Base-by-base conservation (phyloP, 202 grass and related monocot genomes). In the Schoenoplectus tabernaemontani region DNA sequence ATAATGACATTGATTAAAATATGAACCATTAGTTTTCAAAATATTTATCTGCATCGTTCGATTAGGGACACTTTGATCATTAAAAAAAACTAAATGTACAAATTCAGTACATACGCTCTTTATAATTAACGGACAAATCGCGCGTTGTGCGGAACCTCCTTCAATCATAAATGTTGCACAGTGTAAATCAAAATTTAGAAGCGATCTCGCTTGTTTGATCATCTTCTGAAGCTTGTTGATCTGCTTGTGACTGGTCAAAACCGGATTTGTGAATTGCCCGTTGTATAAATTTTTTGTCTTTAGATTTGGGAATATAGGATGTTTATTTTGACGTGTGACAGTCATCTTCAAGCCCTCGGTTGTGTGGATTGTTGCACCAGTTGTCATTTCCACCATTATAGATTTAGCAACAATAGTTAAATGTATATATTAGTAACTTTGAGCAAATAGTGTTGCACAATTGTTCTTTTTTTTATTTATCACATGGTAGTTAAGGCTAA, bases 361-460 rank as follows among this genome's bases (percentile, higher is more conserved):
- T 57, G 96, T 98, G 75, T 95, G 96, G 81, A 95, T 98, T 2
- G 91, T 98, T 63, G 91, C 91, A 57, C 96, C 96, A 58, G 96
- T 98, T 50, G 91, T 98, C 91, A 95, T 98, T 74, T 86, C 96
- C 28, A 95, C 96, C 96, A 83, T 79, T 17, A 13, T 13, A 54
- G 47, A 54, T 51, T 54, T 54, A 33, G 20, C n/a, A 34, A 13
- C 70, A 24, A 54, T 32, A 17, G 33, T 33, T 34, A 50, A 17
- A 34, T 54, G 46, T 34, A 73, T 2, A 8, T 48, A 44, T 81
- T 66, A 56, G 16, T 42, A 3, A 15, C 51, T 51, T 33, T 33
- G 15, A 73, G 44, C 24, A 73, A 50, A 30, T 17, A 46, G n/a
- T 51, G 12, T 51, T 7, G 4, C 13, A 73, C 13, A 53, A 33